Conservation (phyloP, 1,284 basidiomycete genomes). For the Exobasidium cylindrosporum region DNA sequence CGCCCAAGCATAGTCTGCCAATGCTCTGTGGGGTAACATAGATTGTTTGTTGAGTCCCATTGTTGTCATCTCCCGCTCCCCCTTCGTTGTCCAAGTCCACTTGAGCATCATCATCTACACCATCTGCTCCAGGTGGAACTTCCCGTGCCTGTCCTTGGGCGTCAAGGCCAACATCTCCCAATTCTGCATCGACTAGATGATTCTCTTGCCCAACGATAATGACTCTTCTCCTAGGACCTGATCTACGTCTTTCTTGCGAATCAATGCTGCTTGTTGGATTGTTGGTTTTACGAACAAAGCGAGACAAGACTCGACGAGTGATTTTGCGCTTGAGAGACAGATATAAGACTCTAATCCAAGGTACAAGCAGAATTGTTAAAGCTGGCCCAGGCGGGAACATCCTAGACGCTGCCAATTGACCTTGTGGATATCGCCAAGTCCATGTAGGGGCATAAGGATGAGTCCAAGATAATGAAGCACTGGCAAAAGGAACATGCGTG, state of each 20-base stretch:
- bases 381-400: slow-evolving; percentile 38
- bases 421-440: neutral
- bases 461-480: neutral
- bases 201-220: slow-evolving; percentile 29
- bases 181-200: slow-evolving; percentile 23
- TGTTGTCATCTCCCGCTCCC: slow-evolving; percentile 17
- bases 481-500: slow-evolving; percentile 19
- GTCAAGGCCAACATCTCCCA: slow-evolving; percentile 13
- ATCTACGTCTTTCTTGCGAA: neutral
- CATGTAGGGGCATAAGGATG: neutral
- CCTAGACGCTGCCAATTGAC: slow-evolving; percentile 1
- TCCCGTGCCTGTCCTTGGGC: slow-evolving; percentile 4
- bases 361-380: slow-evolving; percentile 36
- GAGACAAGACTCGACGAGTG: slow-evolving; percentile 29
- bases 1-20: slow-evolving; percentile 33
- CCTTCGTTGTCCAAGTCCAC: slow-evolving; percentile 15
- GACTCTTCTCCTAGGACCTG: slow-evolving; percentile 20
- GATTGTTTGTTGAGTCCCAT: slow-evolving; percentile 23
- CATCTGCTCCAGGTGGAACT: slow-evolving; percentile 15
- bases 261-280: neutral
- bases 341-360: slow-evolving; percentile 46
- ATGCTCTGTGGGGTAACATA: slow-evolving; percentile 36
- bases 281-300: slow-evolving; percentile 18
- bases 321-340: slow-evolving; percentile 35
- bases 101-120: slow-evolving; percentile 11